Conservation (phyloP, 768 basidiomycete genomes). For the Boletales sp. region DNA sequence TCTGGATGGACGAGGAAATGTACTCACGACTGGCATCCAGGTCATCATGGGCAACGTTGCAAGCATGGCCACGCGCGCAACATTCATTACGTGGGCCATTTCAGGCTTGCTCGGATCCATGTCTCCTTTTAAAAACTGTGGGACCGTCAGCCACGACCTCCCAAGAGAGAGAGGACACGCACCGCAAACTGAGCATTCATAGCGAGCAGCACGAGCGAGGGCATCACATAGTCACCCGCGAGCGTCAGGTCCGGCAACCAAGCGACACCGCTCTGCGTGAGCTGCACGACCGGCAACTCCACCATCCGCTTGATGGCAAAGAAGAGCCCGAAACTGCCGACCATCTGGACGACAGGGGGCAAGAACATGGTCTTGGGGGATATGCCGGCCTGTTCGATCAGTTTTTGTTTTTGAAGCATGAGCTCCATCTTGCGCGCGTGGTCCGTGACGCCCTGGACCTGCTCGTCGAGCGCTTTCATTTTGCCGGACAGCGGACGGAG, state of each 20-base stretch:
- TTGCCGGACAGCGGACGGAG: constrained; percentile 39
- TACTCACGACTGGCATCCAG: constrained; percentile 63
- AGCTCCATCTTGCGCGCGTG: constrained; percentile 39
- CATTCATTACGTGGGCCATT: constrained; percentile 67
- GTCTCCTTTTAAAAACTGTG: constrained; percentile 47
- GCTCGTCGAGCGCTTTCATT: constrained; percentile 51
- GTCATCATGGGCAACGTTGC: constrained; percentile 49
- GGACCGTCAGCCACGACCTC: constrained; percentile 1
- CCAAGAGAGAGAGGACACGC: constrained; percentile 21
- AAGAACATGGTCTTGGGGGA: constrained; percentile 53
- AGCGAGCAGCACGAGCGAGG: constrained; percentile 49
- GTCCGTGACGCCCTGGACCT: constrained; percentile 35
- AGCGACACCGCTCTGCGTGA: constrained; percentile 70
- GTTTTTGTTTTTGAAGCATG: constrained; percentile 42
- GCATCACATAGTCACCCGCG: constrained; percentile 78
- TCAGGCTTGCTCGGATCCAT: constrained; percentile 50
- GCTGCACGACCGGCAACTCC: constrained; percentile 64
- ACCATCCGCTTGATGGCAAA: constrained; percentile 75
- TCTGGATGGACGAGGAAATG: background rate
- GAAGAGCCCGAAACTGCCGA: constrained; percentile 79
- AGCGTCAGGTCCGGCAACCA: constrained; percentile 76
- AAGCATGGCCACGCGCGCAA: constrained; percentile 56
- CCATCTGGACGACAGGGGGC: constrained; percentile 64
- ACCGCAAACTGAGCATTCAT: constrained; percentile 74
- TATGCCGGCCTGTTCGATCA: constrained; percentile 67